phyloP scores from a whole-genome alignment of 495 filamentous ascomycete species.

The Aspergillus heteromorphus region DNA sequence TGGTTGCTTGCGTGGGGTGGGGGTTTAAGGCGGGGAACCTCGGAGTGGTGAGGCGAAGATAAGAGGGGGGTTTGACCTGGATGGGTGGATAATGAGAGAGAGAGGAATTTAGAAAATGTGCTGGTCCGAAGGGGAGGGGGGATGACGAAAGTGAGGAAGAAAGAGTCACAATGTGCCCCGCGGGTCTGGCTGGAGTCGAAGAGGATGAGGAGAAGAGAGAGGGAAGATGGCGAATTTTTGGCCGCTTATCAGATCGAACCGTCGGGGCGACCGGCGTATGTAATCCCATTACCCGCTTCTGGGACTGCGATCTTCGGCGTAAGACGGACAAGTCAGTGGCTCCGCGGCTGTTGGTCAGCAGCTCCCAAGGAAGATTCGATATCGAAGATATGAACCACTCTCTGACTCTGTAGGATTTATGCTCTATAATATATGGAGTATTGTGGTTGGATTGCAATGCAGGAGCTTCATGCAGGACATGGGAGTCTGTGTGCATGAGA shows the following conservation, averaged over 20 bases:
- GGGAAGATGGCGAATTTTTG: constrained; percentile 17
- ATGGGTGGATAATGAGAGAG: background rate
- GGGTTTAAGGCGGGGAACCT: background rate
- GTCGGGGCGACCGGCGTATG: constrained; percentile 2
- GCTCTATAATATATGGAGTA: no score
- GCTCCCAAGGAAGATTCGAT: no score
- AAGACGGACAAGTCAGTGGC: background rate
- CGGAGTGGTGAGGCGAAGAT: background rate
- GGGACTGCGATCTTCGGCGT: background rate
- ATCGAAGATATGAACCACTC: no score
- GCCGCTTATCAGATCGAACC: constrained; percentile 22
- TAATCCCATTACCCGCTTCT: constrained; percentile 1
- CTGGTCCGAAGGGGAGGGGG: background rate
- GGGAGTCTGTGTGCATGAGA: no score
- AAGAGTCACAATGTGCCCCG: background rate
- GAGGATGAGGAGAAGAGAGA: background rate
- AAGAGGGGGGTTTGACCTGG: background rate
- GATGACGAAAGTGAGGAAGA: background rate
- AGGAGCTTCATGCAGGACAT: no score
- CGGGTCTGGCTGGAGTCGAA: background rate
- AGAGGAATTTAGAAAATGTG: background rate
- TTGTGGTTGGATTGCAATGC: no score
- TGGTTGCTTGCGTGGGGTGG: background rate
- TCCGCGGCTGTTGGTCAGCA: no score
- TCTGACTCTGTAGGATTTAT: no score